Base-by-base conservation (phyloP, 2,329 filamentous ascomycete species). In the Diplodia intermedia region DNA sequence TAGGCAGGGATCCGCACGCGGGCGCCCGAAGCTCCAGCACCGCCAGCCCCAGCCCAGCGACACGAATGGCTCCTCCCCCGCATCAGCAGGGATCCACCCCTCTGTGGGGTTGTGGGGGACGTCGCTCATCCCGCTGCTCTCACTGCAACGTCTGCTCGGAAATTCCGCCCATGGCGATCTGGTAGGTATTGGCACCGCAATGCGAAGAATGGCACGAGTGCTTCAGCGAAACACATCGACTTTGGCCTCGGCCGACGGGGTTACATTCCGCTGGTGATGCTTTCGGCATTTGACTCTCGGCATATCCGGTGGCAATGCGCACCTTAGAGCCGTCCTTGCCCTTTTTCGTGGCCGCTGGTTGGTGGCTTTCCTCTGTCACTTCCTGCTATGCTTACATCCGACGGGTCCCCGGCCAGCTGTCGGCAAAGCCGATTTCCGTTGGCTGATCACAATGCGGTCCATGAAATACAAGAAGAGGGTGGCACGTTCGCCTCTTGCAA, bases 21-120 rank as follows among this genome's bases (percentile, higher is more conserved):
- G 15, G 50, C 50, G 14, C 7, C 11, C 33, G 33, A 36, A 18
- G 50, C 12, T 8, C 50, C 50, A 23, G 26, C 50, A 29, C 50
- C 18, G 50, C 50, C 20, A 49, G 43, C 20, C 15, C 43, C 43
- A 49, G 43, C 43, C 31, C 50, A 11, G n/a, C 43, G 43, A 47
- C 43, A n/a, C 43, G 50, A 8, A 33, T 33, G 36, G 36, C 23
- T 31, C 36, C 26, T 47, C 47, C 60, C 38, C 60, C 40, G 60
- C 60, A 52, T 15, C 36, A 18, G 60, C 60, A 63, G 47, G 60
- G 60, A 63, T 63, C 31, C 26, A 31, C 55, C 54, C 43, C 40
- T 26, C 29, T 61, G 57, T 50, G 57, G 57, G 57, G 57, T 49
- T 61, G 40, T 33, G 40, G 40, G 57, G 57, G 40, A 18, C 23